Conservation (phyloP, 495 filamentous ascomycete species). For the Penicillium simplicissimum region DNA sequence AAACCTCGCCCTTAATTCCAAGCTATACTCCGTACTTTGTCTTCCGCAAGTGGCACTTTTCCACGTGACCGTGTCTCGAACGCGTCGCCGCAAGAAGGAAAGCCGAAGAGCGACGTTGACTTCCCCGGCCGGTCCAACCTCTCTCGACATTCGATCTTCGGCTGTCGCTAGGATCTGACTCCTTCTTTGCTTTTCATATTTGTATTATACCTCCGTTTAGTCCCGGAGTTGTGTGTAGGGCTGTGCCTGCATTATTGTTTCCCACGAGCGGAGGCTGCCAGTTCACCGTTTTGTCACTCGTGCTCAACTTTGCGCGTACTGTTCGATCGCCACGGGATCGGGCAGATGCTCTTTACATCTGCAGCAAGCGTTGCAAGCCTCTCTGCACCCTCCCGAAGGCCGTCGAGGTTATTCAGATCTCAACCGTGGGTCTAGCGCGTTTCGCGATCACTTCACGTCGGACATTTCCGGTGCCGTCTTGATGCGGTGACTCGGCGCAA, state of each 20-base stretch:
- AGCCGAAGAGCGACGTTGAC: conserved; percentile 20
- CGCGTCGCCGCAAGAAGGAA: conserved; percentile 35
- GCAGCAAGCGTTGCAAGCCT: conserved; percentile 4
- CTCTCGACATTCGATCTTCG: neutral
- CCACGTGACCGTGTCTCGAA: conserved; percentile 45
- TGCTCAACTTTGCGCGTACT: conserved; percentile 32
- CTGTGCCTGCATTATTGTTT: neutral
- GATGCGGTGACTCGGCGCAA: conserved; percentile 28
- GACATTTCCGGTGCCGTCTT: conserved; percentile 16
- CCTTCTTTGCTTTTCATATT: neutral
- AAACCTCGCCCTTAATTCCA: neutral
- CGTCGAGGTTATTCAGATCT: conserved; percentile 22
- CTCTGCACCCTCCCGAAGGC: conserved; percentile 15
- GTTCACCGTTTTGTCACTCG: conserved; percentile 27
- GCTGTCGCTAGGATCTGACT: neutral
- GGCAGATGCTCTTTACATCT: conserved; percentile 24
- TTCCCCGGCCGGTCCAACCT: neutral
- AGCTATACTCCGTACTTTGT: neutral
- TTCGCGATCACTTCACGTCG: conserved; percentile 15
- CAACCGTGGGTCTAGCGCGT: conserved; percentile 15
- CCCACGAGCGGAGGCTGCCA: conserved; percentile 6
- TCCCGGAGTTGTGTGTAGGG: neutral
- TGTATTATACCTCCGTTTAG: neutral
- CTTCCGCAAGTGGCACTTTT: conserved; percentile 12
- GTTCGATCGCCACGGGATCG: conserved; percentile 31